Percentiles rank a stretch among this genome's conserved stretches.
phyloP scores from a whole-genome alignment of 495 filamentous ascomycete genomes.

The Penicillium goetzii region DNA sequence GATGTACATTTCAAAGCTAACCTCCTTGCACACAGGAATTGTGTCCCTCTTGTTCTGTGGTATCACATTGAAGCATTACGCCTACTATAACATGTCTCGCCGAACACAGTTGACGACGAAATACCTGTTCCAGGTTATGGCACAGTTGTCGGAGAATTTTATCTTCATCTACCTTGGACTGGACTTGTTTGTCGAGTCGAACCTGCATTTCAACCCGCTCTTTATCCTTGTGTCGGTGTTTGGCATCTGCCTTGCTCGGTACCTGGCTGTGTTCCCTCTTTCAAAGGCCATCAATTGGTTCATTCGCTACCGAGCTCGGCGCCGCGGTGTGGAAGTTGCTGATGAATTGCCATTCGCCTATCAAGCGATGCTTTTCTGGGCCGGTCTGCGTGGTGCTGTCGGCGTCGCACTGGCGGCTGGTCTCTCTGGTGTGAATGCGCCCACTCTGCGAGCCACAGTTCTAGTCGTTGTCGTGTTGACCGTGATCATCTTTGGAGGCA shows the following conservation, averaged over 20 bases:
- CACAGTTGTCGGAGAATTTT: slow-evolving; percentile 97
- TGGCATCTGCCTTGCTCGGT: slow-evolving; percentile 89
- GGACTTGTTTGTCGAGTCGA: slow-evolving; percentile 86
- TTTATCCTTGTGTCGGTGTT: slow-evolving; percentile 91
- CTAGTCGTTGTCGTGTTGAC: slow-evolving; percentile 96
- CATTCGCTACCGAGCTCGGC: slow-evolving; percentile 83
- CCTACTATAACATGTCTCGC: slow-evolving; percentile 99
- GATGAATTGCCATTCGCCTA: slow-evolving; percentile 93
- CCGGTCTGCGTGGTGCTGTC: slow-evolving; percentile 91
- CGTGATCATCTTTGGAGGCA: slow-evolving; percentile 98
- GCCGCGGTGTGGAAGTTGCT: slow-evolving; percentile 74
- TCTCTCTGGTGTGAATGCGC: slow-evolving; percentile 73
- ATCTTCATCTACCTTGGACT: slow-evolving; percentile 99
- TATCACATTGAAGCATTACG: slow-evolving; percentile 97
- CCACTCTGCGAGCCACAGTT: slow-evolving; percentile 84
- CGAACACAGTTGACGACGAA: slow-evolving; percentile 97
- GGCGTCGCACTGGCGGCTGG: slow-evolving; percentile 95
- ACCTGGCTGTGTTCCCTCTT: slow-evolving; percentile 91
- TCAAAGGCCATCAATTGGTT: slow-evolving; percentile 91
- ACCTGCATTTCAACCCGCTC: slow-evolving; percentile 90
- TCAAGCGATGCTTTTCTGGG: slow-evolving; percentile 98
- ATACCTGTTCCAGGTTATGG: slow-evolving; percentile 92
- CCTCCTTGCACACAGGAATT: slow-evolving; percentile 67
- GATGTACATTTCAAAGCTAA: neutral
- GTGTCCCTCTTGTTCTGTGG: slow-evolving; percentile 96